These are phyloP conservation scores for Fusarium falciforme DNA, from an alignment of 2,329 filamentous ascomycete genomes.

Conservation along the genomic window DNA sequence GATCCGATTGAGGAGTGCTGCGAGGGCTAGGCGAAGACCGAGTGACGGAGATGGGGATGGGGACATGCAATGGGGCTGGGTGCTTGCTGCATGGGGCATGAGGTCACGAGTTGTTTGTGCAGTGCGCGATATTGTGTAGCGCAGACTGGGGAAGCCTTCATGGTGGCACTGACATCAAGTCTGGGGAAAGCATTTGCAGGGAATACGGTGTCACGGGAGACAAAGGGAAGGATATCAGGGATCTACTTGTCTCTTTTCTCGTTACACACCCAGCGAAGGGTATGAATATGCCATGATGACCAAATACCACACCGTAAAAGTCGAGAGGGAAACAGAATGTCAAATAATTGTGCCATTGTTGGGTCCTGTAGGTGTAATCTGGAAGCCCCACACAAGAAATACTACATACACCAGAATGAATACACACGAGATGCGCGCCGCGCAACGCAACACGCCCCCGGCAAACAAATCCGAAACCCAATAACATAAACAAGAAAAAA, in stretches of 20 bases:
- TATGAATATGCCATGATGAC: neutral
- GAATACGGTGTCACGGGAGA: slow-evolving; percentile 11
- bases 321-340: slow-evolving; percentile 13
- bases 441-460: slow-evolving; percentile 8
- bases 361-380: slow-evolving; percentile 1
- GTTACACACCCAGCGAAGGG: slow-evolving; percentile 9
- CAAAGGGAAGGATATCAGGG: neutral
- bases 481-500: slow-evolving; percentile 18
- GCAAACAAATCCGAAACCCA: neutral
- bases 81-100: slow-evolving; percentile 7
- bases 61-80: neutral
- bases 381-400: slow-evolving; percentile 10
- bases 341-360: neutral
- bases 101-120: slow-evolving; percentile 28
- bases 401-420: slow-evolving; percentile 9
- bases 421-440: slow-evolving; percentile 14
- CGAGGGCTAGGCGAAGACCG: slow-evolving; percentile 5
- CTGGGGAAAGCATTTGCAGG: slow-evolving; percentile 12
- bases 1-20: slow-evolving; percentile 49
- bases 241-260: slow-evolving; percentile 22
- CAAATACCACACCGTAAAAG: slow-evolving; percentile 16
- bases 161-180: slow-evolving; percentile 14
- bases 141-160: slow-evolving; percentile 10
- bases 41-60: slow-evolving; percentile 7
- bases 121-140: slow-evolving; percentile 28